Evolutionary conservation across 495 filamentous ascomycete species (phyloP).

Genomic region (Penicillium parvum): DNA sequence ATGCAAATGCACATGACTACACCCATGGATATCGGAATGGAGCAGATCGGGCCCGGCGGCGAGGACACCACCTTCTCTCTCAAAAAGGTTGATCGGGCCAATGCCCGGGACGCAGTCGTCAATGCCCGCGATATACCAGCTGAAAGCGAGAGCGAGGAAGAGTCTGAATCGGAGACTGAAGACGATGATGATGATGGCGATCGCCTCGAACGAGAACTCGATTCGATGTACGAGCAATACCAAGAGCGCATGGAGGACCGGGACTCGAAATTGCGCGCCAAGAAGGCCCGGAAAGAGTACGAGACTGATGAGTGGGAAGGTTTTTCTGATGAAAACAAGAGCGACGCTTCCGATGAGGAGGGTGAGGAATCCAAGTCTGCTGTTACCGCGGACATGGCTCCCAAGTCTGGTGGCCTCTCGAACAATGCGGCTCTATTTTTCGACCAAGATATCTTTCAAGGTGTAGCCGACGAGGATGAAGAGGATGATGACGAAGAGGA

Average conservation of each 20-base stretch:
- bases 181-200: conserved; percentile 77
- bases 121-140: conserved; percentile 70
- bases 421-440: conserved; percentile 87
- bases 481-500: conserved; percentile 35
- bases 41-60: conserved; percentile 74
- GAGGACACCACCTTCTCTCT: conserved; percentile 79
- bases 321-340: conserved; percentile 66
- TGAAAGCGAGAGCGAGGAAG: conserved; percentile 53
- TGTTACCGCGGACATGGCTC: conserved; percentile 40
- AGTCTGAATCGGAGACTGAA: conserved; percentile 55
- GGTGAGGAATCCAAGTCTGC: conserved; percentile 52
- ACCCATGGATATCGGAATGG: conserved; percentile 92
- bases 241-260: conserved; percentile 69
- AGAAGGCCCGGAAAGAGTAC: conserved; percentile 77
- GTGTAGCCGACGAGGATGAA: conserved; percentile 50
- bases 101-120: conserved; percentile 62
- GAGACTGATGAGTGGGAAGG: conserved; percentile 89
- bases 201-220: conserved; percentile 74
- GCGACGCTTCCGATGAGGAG: conserved; percentile 47
- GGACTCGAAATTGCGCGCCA: conserved; percentile 84
- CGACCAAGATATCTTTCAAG: conserved; percentile 90
- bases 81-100: conserved; percentile 70
- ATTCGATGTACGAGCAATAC: conserved; percentile 81
- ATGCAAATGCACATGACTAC: conserved; percentile 97
- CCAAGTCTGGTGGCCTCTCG: conserved; percentile 56